phyloP scores from a whole-genome alignment of 768 basidiomycete species.

The Krasilnikovozyma curviuscula region DNA sequence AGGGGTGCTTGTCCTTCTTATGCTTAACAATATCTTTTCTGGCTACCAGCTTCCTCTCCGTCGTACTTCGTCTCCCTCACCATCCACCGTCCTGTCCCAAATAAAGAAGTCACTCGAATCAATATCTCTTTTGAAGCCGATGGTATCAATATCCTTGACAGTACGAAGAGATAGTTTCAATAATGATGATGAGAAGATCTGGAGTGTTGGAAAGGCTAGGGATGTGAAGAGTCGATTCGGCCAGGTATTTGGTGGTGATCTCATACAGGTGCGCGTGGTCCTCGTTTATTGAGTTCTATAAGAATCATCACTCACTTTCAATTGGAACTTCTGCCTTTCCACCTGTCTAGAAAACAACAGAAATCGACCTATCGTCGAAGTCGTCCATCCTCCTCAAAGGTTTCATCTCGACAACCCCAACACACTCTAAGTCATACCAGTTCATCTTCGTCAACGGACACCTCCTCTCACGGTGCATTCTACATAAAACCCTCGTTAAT shows the following conservation, averaged over 20 bases:
- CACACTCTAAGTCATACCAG: conserved; percentile 50
- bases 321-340: too few species aligned
- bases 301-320: too few species aligned
- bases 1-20: not conserved
- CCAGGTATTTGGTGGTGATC: conserved; percentile 50
- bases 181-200: conserved; percentile 1
- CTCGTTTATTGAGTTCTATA: too few species aligned
- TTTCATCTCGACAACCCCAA: too few species aligned
- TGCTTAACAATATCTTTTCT: not conserved
- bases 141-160: conserved; percentile 53
- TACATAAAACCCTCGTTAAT: conserved; percentile 49
- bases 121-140: conserved; percentile 52
- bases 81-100: conserved; percentile 42
- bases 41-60: conserved; percentile 53
- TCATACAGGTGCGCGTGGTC: conserved; percentile 39
- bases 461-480: conserved; percentile 42
- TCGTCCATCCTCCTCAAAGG: too few species aligned
- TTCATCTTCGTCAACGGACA: conserved; percentile 71
- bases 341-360: too few species aligned
- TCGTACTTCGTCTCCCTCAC: conserved; percentile 45
- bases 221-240: too few species aligned
- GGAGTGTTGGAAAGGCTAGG: conserved; percentile 1
- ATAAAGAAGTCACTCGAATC: conserved; percentile 53
- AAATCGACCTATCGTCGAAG: too few species aligned
- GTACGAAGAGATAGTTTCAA: conserved; percentile 20